Base-by-base conservation (phyloP, 2,329 filamentous ascomycete species). In the Calonectria honghensis region DNA sequence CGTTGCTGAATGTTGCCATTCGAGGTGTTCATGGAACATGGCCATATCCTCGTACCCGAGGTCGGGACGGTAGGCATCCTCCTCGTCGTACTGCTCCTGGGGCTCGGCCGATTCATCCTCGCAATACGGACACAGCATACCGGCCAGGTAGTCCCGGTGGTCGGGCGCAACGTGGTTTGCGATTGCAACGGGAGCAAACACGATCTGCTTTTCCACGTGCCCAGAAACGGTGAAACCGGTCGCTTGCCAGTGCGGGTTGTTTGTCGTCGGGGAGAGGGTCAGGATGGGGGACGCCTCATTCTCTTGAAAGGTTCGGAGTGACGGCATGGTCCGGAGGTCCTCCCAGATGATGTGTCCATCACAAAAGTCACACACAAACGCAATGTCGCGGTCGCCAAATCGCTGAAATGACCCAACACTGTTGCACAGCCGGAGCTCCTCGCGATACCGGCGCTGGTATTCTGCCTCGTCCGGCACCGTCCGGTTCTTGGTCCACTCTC, bases 361-460 rank as follows among this genome's bases (percentile, higher is more conserved):
- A 83, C 91, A 92, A 79, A 89, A 92, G 83, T 92, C 90, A 84
- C 91, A 92, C 10, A 91, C 85, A 78, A 92, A 92, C 10, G 88
- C 90, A 63, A 91, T 86, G 74, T 91, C 90, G 50, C 83, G 81
- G 39, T 91, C 88, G 52, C 87, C 89, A 68, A 91, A 88, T 18
- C 90, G 87, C 82, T 91, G 88, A 74, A 92, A 92, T 35, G 86
- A 85, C n/a, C 91, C 91, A 2, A 90, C 85, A 5, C 82, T 80
- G 77, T 90, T 90, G 82, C 90, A 92, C 31, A 85, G 83, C 37
- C 85, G 84, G 6, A 91, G 84, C 81, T 90, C 90, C 73, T 90
- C 88, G 20, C 88, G 81, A 63, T 86, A 85, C 32, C 83, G 82
- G 31, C 83, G 80, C 59, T 82, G 77, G 74, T 87, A 84, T 68